A percentile compares a stretch with the other conserved stretches of the same genome.
These are phyloP conservation scores for Durusdinium trenchii DNA, from an alignment of 73 alveolate genomes.

Conservation along the genomic window DNA sequence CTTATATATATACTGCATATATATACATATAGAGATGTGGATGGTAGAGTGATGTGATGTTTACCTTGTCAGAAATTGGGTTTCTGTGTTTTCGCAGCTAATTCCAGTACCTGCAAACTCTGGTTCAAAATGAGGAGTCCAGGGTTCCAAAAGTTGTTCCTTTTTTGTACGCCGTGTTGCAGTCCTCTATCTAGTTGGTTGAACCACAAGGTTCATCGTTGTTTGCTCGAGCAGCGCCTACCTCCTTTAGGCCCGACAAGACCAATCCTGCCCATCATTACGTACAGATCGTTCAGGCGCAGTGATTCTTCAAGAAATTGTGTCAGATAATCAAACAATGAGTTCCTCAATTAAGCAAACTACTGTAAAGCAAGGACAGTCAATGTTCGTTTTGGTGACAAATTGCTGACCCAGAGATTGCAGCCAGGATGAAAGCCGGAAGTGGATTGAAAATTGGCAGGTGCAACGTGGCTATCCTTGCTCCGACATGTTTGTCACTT, in stretches of 20 bases:
- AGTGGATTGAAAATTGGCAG: constrained; percentile 87
- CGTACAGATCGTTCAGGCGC: constrained; percentile 75
- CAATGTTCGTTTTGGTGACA: no score
- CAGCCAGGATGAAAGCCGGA: constrained; percentile 73
- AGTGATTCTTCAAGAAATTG: not conserved
- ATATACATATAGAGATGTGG: no score
- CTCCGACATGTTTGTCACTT: no score
- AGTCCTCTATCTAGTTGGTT: not conserved
- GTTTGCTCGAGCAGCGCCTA: not conserved
- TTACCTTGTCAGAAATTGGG: no score
- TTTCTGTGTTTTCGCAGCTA: no score
- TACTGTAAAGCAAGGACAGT: no score
- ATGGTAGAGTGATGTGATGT: no score
- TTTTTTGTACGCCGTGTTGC: no score
- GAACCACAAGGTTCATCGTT: not conserved
- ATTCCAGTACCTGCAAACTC: no score
- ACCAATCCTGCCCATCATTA: constrained; percentile 82
- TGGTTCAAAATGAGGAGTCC: no score
- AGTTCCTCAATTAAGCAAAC: not conserved
- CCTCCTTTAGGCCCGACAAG: constrained; percentile 47
- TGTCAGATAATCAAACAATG: not conserved
- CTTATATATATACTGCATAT: no score
- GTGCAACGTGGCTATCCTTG: not conserved
- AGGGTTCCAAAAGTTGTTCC: no score
- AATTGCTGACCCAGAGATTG: not conserved